phyloP scores from a whole-genome alignment of 2,329 filamentous ascomycete genomes.

The Sporothrix brasiliensis region DNA sequence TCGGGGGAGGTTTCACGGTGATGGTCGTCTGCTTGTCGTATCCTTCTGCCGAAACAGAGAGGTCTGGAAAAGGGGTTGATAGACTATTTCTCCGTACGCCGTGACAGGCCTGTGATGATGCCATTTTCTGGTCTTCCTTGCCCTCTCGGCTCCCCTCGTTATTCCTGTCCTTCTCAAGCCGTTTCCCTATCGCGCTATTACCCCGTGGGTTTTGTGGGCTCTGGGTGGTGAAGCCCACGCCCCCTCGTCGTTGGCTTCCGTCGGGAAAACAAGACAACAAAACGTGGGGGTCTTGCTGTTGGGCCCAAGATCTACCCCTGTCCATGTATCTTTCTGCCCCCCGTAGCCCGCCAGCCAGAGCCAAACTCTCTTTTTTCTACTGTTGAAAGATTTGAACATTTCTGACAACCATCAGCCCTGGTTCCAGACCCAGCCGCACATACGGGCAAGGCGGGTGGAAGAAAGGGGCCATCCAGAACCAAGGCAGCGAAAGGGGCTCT shows the following conservation, averaged over 20 bases:
- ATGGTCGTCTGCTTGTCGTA: neutral
- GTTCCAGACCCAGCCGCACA: slow-evolving; percentile 12
- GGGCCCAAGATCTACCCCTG: slow-evolving; percentile 9
- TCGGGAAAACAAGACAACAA: slow-evolving; percentile 24
- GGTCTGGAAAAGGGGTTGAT: neutral
- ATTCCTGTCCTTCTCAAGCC: neutral
- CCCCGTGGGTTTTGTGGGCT: slow-evolving; percentile 27
- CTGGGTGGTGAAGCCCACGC: neutral
- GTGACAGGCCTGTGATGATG: neutral
- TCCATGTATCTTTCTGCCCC: neutral
- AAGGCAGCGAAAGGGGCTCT: neutral
- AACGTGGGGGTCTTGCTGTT: slow-evolving; percentile 26
- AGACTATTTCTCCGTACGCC: too few species aligned
- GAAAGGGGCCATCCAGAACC: neutral
- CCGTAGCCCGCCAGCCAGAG: slow-evolving; percentile 6
- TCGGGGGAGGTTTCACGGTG: neutral
- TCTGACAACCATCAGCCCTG: neutral
- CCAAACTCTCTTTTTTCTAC: neutral
- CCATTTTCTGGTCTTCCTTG: slow-evolving; percentile 13
- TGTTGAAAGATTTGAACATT: neutral
- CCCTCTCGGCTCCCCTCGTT: neutral
- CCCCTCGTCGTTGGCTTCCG: neutral
- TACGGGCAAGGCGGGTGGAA: neutral
- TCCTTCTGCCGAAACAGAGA: slow-evolving; percentile 9
- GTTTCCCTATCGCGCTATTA: slow-evolving; percentile 30